phyloP scores from a whole-genome alignment of 106 monocot genomes.

The Dioscorea dumetorum region DNA sequence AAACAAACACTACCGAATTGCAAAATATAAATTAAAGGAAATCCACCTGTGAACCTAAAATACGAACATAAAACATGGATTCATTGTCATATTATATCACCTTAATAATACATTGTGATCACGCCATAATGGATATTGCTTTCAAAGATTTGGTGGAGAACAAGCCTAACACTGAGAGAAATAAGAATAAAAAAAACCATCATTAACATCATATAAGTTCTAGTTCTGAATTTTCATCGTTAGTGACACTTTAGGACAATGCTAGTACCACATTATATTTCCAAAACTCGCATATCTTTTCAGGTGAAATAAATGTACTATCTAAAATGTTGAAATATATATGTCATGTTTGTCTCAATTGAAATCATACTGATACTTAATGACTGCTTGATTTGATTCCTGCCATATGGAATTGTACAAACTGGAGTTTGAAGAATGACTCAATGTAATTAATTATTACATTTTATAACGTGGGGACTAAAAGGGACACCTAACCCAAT shows the following conservation, averaged over 20 bases:
- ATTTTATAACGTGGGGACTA: neutral
- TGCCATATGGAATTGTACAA: conserved; percentile 29
- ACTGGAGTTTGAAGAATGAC: neutral
- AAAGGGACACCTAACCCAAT: neutral
- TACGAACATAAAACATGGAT: neutral
- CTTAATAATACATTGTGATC: too few species aligned
- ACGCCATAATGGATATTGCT: conserved; percentile 60
- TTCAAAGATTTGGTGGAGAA: conserved; percentile 86
- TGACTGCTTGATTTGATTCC: conserved; percentile 58
- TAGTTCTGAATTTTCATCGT: conserved; percentile 16
- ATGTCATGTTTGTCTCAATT: conserved; percentile 90
- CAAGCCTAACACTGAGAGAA: conserved; percentile 59
- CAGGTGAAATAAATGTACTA: conserved; percentile 33
- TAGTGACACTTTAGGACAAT: conserved; percentile 55
- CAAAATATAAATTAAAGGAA: neutral
- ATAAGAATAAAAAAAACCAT: neutral
- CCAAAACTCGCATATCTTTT: conserved; percentile 53
- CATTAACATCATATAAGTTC: neutral
- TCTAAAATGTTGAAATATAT: conserved; percentile 64
- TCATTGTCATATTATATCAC: conserved; percentile 8
- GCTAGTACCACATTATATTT: conserved; percentile 69
- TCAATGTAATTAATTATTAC: neutral
- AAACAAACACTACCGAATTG: too few species aligned
- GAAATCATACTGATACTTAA: conserved; percentile 45
- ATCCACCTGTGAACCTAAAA: neutral